Evolutionary conservation across 176 grass and related monocot genomes (phyloP), one percentile per base, ranked within the genome.

Genomic region (Avena eriantha): DNA sequence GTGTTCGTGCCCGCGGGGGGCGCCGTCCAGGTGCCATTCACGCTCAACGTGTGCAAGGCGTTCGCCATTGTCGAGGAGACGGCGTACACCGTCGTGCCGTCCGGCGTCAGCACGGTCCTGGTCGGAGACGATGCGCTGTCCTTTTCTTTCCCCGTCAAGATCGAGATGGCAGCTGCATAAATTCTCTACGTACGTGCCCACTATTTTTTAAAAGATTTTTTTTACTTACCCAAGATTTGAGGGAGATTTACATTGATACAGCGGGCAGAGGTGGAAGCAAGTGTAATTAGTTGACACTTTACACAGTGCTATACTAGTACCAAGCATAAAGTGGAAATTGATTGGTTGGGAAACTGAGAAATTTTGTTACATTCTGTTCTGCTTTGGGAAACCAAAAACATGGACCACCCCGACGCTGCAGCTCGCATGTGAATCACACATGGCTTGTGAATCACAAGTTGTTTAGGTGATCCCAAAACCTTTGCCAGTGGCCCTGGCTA

Each of bases 71-170:
- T 89, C 33, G 75, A 83, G 76, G 54, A 85, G 76, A 84, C 87
- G 33, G 87, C 87, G 3, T 89, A 89, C 46, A 84, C 83, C 34
- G 82, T 83, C n/a, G 54, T 89, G 82, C 87, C 87, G 45, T 89
- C 82, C 8, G 87, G 82, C 17, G 71, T 73, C 21, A 83, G 75
- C 87, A 81, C 6, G 31, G 68, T 89, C 15, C 16, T 89, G 29
- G 67, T 89, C 22, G 87, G 87, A n/a, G 69, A 68, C 56, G 87
- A 78, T 0, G 58, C 33, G 4, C n/a, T 78, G 3, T 83, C 86
- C 0, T 10, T 83, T 24, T 69, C 80, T 4, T 88, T 88, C 49
- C 80, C 72, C 1, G 86, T 88, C 1, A 55, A 83, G 36, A 69
- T 88, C 49, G 61, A 75, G 48, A 24, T 84, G 51, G 53, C 46